A percentile compares a stretch with the other conserved stretches of the same genome.
Evolutionary conservation across 1,139 yeast species (phyloP).

Genomic region (Starmera stellimalicola): DNA sequence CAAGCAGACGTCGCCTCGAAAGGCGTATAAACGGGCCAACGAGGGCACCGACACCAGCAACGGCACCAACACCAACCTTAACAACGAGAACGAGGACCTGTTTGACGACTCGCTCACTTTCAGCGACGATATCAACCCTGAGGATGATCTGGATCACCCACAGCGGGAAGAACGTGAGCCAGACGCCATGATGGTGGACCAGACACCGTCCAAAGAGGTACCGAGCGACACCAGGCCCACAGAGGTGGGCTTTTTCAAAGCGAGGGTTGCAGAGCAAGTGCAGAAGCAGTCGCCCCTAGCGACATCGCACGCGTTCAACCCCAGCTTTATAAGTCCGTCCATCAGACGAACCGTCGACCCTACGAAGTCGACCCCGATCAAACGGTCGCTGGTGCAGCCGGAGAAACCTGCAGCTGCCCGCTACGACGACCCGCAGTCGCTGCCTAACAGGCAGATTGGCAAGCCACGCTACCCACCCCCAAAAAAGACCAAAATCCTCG

Average conservation of each 20-base stretch:
- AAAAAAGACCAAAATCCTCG: slow-evolving; percentile 6
- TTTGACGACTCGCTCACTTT: slow-evolving; percentile 59
- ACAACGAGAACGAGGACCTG: slow-evolving; percentile 25
- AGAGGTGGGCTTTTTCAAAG: slow-evolving; percentile 43
- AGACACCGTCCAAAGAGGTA: neutral
- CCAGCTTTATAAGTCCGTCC: slow-evolving; percentile 40
- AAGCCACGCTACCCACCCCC: slow-evolving; percentile 18
- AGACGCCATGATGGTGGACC: slow-evolving; percentile 6
- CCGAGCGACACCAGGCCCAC: neutral
- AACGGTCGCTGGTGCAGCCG: slow-evolving; percentile 23
- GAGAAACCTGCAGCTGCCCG: slow-evolving; percentile 5
- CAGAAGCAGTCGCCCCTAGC: slow-evolving; percentile 35
- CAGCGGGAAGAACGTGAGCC: slow-evolving; percentile 21
- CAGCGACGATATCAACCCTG: slow-evolving; percentile 49
- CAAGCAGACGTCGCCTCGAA: slow-evolving; percentile 1
- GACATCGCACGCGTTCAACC: slow-evolving; percentile 30
- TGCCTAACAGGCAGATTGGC: slow-evolving; percentile 18
- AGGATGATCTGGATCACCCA: slow-evolving; percentile 29
- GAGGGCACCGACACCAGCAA: neutral
- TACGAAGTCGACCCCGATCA: slow-evolving; percentile 47
- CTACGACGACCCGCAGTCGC: slow-evolving; percentile 17
- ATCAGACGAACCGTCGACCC: slow-evolving; percentile 50
- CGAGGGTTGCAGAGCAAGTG: slow-evolving; percentile 45
- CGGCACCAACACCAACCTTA: slow-evolving; percentile 1
- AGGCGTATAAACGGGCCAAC: neutral